Conservation (phyloP, 495 filamentous ascomycete genomes). For the Hypomontagnella monticulosa region DNA sequence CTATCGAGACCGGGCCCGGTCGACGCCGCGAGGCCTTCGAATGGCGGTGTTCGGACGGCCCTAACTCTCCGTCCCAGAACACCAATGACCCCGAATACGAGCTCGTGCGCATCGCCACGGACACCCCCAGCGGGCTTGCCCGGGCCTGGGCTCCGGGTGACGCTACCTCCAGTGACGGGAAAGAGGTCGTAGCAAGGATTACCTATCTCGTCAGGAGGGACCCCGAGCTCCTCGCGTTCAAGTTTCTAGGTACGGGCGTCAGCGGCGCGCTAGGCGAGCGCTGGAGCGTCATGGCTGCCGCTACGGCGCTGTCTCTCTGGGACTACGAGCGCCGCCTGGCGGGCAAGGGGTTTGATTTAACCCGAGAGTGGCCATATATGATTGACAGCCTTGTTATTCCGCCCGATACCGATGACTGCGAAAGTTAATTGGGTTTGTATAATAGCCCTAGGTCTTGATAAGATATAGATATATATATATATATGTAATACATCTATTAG, state of each 20-base stretch:
- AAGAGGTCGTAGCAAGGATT: conserved; percentile 46
- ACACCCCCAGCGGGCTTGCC: no score
- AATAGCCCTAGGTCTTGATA: no score
- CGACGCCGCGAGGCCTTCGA: conserved; percentile 42
- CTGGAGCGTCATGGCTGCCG: conserved; percentile 47
- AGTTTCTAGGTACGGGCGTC: conserved; percentile 42
- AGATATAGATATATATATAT: no score
- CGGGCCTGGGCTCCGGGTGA: conserved; percentile 1
- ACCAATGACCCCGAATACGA: conserved; percentile 40
- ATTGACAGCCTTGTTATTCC: no score
- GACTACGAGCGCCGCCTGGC: no score
- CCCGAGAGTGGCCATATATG: no score
- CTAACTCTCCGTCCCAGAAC: no score
- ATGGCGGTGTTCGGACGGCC: conserved; percentile 41
- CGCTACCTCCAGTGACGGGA: conserved; percentile 28
- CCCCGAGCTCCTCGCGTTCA: conserved; percentile 37
- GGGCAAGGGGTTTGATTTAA: no score
- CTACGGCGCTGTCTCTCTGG: conserved; percentile 42
- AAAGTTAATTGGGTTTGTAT: no score
- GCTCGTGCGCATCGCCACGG: conserved; percentile 37
- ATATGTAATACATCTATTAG: no score
- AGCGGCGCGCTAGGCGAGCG: conserved; percentile 43
- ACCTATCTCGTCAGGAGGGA: conserved; percentile 15
- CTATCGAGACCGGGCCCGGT: conserved; percentile 25
- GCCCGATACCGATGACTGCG: no score